phyloP scores from a whole-genome alignment of 2,329 filamentous ascomycete genomes.

The Cladosporium sp. region DNA sequence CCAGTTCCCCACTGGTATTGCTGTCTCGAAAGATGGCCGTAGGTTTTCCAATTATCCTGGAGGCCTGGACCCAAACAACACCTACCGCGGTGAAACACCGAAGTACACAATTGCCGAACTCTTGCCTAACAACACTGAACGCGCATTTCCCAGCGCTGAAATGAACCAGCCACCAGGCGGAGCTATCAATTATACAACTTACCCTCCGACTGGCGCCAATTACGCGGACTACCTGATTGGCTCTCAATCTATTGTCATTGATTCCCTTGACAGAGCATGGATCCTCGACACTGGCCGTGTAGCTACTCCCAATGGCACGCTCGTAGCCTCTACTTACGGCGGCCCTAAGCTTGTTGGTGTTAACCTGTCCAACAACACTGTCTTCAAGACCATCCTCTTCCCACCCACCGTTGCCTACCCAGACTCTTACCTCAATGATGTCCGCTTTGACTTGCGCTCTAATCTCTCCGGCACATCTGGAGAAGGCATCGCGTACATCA shows the following conservation, averaged over 20 bases:
- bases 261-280: conserved; percentile 49
- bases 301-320: conserved; percentile 39
- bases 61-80: conserved; percentile 47
- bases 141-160: conserved; percentile 39
- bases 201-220: conserved; percentile 43
- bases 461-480: conserved; percentile 36
- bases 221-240: conserved; percentile 49
- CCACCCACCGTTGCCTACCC: conserved; percentile 43
- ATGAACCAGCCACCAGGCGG: conserved; percentile 49
- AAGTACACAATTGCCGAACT: conserved; percentile 50
- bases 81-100: conserved; percentile 36
- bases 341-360: conserved; percentile 51
- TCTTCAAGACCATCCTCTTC: conserved; percentile 51
- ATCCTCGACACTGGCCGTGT: conserved; percentile 51
- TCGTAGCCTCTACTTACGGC: conserved; percentile 43
- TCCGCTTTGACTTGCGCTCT: conserved; percentile 50
- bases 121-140: conserved; percentile 40
- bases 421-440: conserved; percentile 51
- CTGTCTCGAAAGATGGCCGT: conserved; percentile 48
- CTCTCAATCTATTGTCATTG: conserved; percentile 51
- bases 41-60: conserved; percentile 51
- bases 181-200: conserved; percentile 49
- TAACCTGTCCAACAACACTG: conserved; percentile 41
- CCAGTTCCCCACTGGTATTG: conserved; percentile 49
- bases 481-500: conserved; percentile 51